Evolutionary conservation across 345 rosid species (phyloP).

Genomic region (Aurinia saxatilis): DNA sequence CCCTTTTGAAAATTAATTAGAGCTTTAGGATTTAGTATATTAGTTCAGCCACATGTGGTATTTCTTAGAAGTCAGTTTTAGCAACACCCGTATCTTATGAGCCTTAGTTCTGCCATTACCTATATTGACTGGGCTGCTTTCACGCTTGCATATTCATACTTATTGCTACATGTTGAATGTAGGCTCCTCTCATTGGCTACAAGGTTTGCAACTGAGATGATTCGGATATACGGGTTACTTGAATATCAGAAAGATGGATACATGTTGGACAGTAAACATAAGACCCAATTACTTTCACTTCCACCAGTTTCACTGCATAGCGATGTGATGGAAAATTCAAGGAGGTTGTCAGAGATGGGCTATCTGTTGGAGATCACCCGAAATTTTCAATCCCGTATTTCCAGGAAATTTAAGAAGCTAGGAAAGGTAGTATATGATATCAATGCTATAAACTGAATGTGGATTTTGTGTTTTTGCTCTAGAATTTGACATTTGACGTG

Average conservation of each 20-base stretch:
- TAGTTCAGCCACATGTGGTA: conserved; percentile 3
- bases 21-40: conserved; percentile 9
- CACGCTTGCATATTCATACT: conserved; percentile 8
- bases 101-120: neutral
- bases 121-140: conserved; percentile 15
- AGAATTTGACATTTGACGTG: conserved; percentile 13
- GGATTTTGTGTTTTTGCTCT: conserved; percentile 12
- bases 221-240: conserved; percentile 58
- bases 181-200: conserved; percentile 85
- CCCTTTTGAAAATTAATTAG: neutral
- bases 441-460: neutral
- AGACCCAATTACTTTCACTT: conserved; percentile 40
- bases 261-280: conserved; percentile 29
- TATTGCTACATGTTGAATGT: conserved; percentile 27
- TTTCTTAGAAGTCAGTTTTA: conserved; percentile 9
- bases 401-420: conserved; percentile 59
- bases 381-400: conserved; percentile 58
- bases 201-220: conserved; percentile 76
- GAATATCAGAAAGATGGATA: conserved; percentile 48
- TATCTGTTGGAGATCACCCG: conserved; percentile 79
- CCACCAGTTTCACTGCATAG: conserved; percentile 38
- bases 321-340: conserved; percentile 36
- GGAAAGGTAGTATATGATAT: conserved; percentile 38
- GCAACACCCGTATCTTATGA: conserved; percentile 1
- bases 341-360: conserved; percentile 70